Base-by-base conservation (phyloP, 306 rosid genomes). In the Astragalus membranaceus region DNA sequence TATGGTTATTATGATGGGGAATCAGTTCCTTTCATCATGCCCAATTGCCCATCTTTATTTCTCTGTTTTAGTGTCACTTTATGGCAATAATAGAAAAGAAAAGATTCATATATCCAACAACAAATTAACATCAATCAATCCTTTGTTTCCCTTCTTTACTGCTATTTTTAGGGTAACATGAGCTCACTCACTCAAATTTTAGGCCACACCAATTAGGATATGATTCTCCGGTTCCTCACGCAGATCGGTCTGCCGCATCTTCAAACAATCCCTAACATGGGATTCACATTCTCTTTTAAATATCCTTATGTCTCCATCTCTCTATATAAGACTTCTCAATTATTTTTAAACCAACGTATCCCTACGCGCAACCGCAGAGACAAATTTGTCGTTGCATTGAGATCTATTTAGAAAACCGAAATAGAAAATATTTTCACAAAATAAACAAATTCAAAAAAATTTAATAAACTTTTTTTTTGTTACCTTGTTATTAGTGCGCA, bases 81-180 rank as follows among this genome's bases (percentile, higher is more conserved):
- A 74, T 35, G 75, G 65, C 86, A 83, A 91, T 91, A 84, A 91
- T 85, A 77, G 81, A 91, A 83, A 88, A 85, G 62, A 87, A 67
- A 72, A 90, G 82, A 82, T 88, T 84, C 92, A 87, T 42, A 87
- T 42, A 70, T 76, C 76, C 81, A 75, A 52, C 47, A 37, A 52
- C 54, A 33, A 33, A 36, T 60, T 14, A 42, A 50, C 16, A 35
- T 51, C 15, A 29, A 35, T 13, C 15, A 62, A 29, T 63, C 52
- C 65, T 37, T 80, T 50, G 69, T 16, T 60, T 54, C 39, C 48
- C 42, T 23, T 23, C 47, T n/a, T 2, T 23, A 13, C 23, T 39
- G 9, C 13, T 52, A 3, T 15, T 69, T 78, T 78, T 56, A 35
- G 57, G 58, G 67, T 56, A 41, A 65, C 69, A 39, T 14, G 47